phyloP scores from a whole-genome alignment of 768 basidiomycete genomes.

The Ramaria rubella region DNA sequence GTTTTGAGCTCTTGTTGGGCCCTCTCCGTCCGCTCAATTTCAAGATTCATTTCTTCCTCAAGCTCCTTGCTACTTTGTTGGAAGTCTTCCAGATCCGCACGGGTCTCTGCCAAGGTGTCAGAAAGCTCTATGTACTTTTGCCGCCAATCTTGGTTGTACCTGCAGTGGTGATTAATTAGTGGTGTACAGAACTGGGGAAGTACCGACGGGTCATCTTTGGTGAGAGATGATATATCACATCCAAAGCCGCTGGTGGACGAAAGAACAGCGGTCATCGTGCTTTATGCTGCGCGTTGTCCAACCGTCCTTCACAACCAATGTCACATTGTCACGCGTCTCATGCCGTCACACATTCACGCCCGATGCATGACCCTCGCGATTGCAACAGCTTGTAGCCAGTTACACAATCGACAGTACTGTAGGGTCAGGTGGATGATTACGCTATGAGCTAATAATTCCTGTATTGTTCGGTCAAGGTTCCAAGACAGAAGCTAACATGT shows the following conservation, averaged over 20 bases:
- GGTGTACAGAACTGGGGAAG: no score
- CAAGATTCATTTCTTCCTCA: conserved; percentile 88
- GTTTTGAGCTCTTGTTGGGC: conserved; percentile 72
- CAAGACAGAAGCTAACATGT: no score
- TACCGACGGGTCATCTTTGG: conserved; percentile 6
- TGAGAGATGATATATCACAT: neutral
- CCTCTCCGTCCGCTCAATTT: conserved; percentile 83
- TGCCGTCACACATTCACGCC: neutral
- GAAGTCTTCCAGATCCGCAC: conserved; percentile 81
- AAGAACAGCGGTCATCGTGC: conserved; percentile 8
- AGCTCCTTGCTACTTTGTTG: conserved; percentile 84
- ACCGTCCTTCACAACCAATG: neutral
- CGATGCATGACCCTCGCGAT: no score
- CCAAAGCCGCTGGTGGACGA: conserved; percentile 1
- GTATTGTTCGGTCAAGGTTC: no score
- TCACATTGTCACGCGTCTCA: neutral
- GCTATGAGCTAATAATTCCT: no score
- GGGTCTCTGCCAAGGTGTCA: conserved; percentile 79
- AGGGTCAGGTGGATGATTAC: no score
- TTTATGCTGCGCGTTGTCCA: neutral
- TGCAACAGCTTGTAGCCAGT: no score
- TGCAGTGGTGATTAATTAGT: neutral
- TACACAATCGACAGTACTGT: no score
- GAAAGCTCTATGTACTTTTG: conserved; percentile 35
- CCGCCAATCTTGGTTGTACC: conserved; percentile 21